Evolutionary conservation across 805 yeast species (phyloP), one percentile per base, ranked within the genome.

Genomic region (Priceomyces medius): DNA sequence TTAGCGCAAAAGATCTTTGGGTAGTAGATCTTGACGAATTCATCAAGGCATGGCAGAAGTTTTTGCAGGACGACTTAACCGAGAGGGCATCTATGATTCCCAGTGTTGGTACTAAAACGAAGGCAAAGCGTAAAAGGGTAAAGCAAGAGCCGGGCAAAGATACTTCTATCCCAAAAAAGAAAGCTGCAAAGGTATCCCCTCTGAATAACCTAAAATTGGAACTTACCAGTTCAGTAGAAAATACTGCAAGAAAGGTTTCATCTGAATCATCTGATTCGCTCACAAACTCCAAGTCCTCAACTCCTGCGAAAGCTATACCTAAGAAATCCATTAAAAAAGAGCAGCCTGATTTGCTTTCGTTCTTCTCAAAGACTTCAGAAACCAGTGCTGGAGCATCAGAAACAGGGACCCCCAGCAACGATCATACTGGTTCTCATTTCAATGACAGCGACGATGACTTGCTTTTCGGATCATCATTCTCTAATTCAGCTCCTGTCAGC

Each of bases 1-100:
- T 80, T 55, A 70, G 85, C 9, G 89, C 96, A 12, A 88, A 87
- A 59, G 97, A 90, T 59, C 67, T 93, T 42, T 93, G 99, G 99
- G 76, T 68, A 44, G 73, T 63, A 34, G 99, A 93, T 59, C 71
- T 93, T 50, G 95, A 88, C 42, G 82, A 66, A 0, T 91, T 93
- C 61, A 55, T 78, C 44, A 69, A 51, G 7, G 75, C 74, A 8
- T 93, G 91, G 83, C 74, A 81, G 1, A 66, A 74, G 42, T 89
- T 87, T 60, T 64, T 88, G 55, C 72, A 68, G 21, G 77, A 73
- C 8, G 97, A 90, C 59, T 76, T 73, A 41, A 76, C 74, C 43
- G 76, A 74, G 43, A 77, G 88, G 47, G 68, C 73, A 26, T 70
- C 75, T 26, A 58, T 77, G 41, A 60, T 72, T n/a, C 66, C 76